Evolutionary conservation across 2,329 filamentous ascomycete genomes (phyloP), one percentile per base, ranked within the genome.

Genomic region (Trichophyton schoenleinii): DNA sequence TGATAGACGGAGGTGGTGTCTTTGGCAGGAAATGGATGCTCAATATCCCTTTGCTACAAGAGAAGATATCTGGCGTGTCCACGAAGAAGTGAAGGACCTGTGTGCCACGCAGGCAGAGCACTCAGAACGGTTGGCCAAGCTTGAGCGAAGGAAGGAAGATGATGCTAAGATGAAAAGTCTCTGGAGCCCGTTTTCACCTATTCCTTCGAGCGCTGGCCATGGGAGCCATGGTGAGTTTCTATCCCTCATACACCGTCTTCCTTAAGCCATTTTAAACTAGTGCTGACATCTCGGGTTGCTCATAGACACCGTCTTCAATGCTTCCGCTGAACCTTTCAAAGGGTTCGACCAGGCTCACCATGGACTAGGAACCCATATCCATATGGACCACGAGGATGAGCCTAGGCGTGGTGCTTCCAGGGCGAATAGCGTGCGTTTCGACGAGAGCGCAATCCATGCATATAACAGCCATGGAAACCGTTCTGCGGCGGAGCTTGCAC

Each of bases 341-440:
- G 87, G 88, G 69, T 90, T 96, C 67, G 91, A 96, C 69, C 79
- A 81, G 69, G 91, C 94, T 69, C 88, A 95, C 57, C 87, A 87
- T 69, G 88, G 86, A 68, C 80, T 94, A 63, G 82, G 95, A 57
- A 87, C 86, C 59, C 89, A 88, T 60, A 81, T 96, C 62, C 89
- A 91, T 63, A 80, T 97, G 5, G 92, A 96, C 65, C 82, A 87
- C 3, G 91, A 96, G 64, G 91, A 97, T 36, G 86, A 90, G 62
- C 85, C 90, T 42, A 84, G 92, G 65, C 89, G 94, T 60, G 89
- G 89, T 20, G 87, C 90, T 18, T 99, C 94, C 18, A 83, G 94
- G 67, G 92, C 94, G 57, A 97, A 97, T 72, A 97, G 94, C 70
- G 94, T 99, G 67, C 88, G 94, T 42, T 99, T 99, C 69, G 94